Evolutionary conservation across 805 yeast species (phyloP).

Genomic region (Candida pseudoglaebosa): DNA sequence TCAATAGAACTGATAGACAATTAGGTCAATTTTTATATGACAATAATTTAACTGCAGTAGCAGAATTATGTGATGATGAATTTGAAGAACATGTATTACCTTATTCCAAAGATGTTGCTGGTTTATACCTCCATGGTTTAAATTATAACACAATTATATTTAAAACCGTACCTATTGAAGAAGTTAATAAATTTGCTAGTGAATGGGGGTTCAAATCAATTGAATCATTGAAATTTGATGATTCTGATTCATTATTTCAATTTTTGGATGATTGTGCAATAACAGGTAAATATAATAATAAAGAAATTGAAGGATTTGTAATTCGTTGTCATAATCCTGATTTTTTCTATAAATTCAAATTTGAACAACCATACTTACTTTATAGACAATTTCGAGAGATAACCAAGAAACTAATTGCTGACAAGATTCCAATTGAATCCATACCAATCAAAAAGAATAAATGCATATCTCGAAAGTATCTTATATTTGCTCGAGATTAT

Average conservation of each 20-base stretch:
- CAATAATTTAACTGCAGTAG: constrained; percentile 73
- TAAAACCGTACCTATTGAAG: constrained; percentile 56
- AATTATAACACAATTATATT: constrained; percentile 66
- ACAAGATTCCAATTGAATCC: constrained; percentile 21
- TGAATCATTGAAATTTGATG: constrained; percentile 39
- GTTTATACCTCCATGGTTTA: constrained; percentile 86
- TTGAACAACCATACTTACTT: constrained; percentile 90
- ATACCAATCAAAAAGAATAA: constrained; percentile 48
- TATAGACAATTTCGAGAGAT: constrained; percentile 89
- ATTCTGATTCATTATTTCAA: constrained; percentile 37
- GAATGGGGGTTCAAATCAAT: constrained; percentile 69
- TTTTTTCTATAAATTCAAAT: constrained; percentile 87
- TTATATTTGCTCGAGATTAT: constrained; percentile 59
- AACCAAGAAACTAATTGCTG: constrained; percentile 55
- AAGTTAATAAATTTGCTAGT: constrained; percentile 58
- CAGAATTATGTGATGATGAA: constrained; percentile 86
- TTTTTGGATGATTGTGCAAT: constrained; percentile 55
- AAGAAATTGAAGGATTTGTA: constrained; percentile 92
- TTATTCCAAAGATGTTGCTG: constrained; percentile 63
- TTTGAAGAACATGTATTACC: constrained; percentile 93
- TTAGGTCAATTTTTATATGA: constrained; percentile 55
- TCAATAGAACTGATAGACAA: constrained; percentile 38
- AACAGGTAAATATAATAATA: constrained; percentile 66
- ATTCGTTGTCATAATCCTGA: constrained; percentile 58
- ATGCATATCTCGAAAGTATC: constrained; percentile 59